Evolutionary conservation across 78 protist species (phyloP).

Genomic region (Dictyostelium brefeldianum): DNA sequence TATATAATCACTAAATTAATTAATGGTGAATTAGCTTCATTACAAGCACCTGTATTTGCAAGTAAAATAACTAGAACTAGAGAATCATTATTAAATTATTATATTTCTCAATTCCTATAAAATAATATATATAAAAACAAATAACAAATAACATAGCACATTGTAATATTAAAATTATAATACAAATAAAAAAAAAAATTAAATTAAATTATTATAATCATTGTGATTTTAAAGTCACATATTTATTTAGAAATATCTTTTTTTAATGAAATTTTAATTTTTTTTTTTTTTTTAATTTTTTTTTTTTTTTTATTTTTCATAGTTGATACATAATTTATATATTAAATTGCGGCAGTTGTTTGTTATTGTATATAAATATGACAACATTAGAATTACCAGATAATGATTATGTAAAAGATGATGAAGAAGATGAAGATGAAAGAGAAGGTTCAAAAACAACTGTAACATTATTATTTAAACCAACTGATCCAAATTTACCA

Average conservation of each 20-base stretch:
- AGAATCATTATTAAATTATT: constrained; percentile 70
- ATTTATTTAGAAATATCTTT: not conserved
- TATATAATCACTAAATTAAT: constrained; percentile 58
- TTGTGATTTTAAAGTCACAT: not conserved
- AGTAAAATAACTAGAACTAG: constrained; percentile 57
- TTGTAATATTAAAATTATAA: not conserved
- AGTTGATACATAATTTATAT: too few species aligned
- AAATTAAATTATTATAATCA: not conserved
- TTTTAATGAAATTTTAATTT: not conserved
- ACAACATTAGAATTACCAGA: not conserved
- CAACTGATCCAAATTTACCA: not conserved
- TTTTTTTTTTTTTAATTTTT: not conserved
- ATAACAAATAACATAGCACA: not conserved
- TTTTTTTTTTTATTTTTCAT: not conserved
- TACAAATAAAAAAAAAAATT: not conserved
- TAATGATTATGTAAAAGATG: not conserved
- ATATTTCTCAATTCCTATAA: constrained; percentile 63
- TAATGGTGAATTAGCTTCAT: constrained; percentile 65
- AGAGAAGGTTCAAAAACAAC: not conserved
- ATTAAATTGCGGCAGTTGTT: too few species aligned
- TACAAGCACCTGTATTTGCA: constrained; percentile 65
- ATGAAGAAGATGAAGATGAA: not conserved
- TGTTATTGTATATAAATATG: too few species aligned
- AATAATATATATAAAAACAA: not conserved
- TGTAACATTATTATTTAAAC: not conserved